phyloP scores from a whole-genome alignment of 2,329 filamentous ascomycete genomes.

The Cladophialophora chaetospira region DNA sequence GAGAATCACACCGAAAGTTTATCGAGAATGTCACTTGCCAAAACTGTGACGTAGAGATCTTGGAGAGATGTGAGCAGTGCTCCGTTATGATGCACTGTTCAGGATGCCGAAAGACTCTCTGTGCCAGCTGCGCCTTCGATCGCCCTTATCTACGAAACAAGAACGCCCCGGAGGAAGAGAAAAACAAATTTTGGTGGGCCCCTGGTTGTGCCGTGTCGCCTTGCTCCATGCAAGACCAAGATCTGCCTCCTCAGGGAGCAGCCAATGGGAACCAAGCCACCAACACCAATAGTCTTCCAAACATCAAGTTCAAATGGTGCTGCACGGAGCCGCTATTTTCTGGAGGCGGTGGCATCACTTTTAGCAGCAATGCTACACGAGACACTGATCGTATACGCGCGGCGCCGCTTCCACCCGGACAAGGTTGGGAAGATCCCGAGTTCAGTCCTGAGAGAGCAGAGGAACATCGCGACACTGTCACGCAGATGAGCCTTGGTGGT shows the following conservation, averaged over 20 bases:
- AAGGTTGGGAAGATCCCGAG: conserved; percentile 59
- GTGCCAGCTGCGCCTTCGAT: conserved; percentile 62
- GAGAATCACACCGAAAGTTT: conserved; percentile 56
- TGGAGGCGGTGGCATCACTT: conserved; percentile 61
- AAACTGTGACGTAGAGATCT: conserved; percentile 55
- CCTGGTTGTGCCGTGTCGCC: conserved; percentile 58
- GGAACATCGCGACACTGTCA: conserved; percentile 7
- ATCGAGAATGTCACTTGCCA: conserved; percentile 57
- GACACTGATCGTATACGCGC: conserved; percentile 60
- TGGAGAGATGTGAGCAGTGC: conserved; percentile 62
- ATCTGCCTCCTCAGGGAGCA: conserved; percentile 19
- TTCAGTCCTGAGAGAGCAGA: conserved; percentile 38
- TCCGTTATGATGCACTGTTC: conserved; percentile 64
- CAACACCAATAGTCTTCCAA: conserved; percentile 46
- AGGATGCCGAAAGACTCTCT: conserved; percentile 62
- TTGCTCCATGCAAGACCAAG: conserved; percentile 59
- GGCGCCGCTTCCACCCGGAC: conserved; percentile 56
- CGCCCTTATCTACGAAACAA: conserved; percentile 51
- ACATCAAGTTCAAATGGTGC: conserved; percentile 61
- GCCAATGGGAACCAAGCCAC: conserved; percentile 37
- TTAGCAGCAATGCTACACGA: conserved; percentile 52
- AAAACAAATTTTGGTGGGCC: conserved; percentile 59
- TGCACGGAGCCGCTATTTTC: conserved; percentile 63
- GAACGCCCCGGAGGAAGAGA: conserved; percentile 31
- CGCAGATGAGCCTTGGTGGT: conserved; percentile 25